These are phyloP conservation scores for Scopulariopsis brevicaulis DNA, from an alignment of 2,329 filamentous ascomycete species.

Conservation along the genomic window DNA sequence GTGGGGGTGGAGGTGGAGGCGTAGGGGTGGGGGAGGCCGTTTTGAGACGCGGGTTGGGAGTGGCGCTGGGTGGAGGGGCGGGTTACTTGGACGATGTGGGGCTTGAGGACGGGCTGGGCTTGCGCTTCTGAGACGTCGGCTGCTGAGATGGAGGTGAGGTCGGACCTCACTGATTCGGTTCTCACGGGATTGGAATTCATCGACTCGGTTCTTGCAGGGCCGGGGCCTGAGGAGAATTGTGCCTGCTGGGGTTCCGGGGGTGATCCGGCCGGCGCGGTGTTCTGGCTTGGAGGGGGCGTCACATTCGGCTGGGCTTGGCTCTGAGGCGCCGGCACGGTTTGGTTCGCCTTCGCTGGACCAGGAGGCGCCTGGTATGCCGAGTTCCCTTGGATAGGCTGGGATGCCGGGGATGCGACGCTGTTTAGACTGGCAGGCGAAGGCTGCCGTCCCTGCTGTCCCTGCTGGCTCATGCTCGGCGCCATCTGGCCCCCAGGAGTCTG, in stretches of 20 bases:
- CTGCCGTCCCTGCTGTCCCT: neutral
- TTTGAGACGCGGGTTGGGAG: neutral
- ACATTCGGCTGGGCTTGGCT: neutral
- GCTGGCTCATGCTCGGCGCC: neutral
- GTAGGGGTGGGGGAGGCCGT: neutral
- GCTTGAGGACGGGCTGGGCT: slow-evolving; percentile 11
- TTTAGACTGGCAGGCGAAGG: neutral
- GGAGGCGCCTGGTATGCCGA: neutral
- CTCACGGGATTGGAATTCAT: neutral
- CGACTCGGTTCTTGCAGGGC: neutral
- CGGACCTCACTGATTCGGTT: slow-evolving; percentile 6
- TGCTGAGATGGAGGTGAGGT: slow-evolving; percentile 7
- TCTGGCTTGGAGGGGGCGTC: neutral
- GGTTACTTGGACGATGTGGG: slow-evolving; percentile 9
- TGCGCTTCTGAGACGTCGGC: slow-evolving; percentile 12
- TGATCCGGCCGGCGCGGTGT: neutral
- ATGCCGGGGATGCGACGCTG: neutral
- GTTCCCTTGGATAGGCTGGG: neutral
- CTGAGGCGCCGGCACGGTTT: neutral
- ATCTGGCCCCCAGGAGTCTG: neutral
- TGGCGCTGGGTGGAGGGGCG: neutral
- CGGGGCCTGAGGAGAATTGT: neutral
- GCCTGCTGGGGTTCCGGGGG: neutral
- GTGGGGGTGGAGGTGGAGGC: too few species aligned
- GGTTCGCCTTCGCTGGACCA: neutral